Percentiles rank a stretch among this genome's conserved stretches.
Evolutionary conservation across 2,329 filamentous ascomycete genomes (phyloP).

Genomic region (Hypomyces perniciosus): DNA sequence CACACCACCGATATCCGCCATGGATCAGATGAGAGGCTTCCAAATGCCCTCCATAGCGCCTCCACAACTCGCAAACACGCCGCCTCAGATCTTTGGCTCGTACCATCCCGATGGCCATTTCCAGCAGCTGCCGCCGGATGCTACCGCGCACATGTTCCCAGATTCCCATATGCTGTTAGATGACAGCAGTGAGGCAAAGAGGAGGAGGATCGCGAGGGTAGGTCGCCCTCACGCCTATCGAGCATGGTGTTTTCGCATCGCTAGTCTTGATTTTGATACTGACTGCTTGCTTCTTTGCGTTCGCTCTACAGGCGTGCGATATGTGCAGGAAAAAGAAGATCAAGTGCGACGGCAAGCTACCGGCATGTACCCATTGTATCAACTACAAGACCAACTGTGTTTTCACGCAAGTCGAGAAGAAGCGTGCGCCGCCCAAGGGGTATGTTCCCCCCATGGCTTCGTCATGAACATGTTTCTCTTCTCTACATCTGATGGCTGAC

Average conservation of each 20-base stretch:
- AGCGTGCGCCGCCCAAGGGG: slow-evolving; percentile 95
- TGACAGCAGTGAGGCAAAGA: slow-evolving; percentile 75
- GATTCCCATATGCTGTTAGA: slow-evolving; percentile 53
- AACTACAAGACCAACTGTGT: slow-evolving; percentile 98
- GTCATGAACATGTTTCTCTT: slow-evolving; percentile 17
- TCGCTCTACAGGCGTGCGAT: slow-evolving; percentile 65
- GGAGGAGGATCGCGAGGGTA: slow-evolving; percentile 82
- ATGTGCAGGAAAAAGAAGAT: slow-evolving; percentile 98
- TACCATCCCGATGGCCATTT: slow-evolving; percentile 54
- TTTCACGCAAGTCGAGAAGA: slow-evolving; percentile 98
- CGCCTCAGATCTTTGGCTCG: slow-evolving; percentile 62
- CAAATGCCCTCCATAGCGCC: slow-evolving; percentile 51
- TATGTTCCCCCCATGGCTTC: slow-evolving; percentile 37
- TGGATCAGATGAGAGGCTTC: slow-evolving; percentile 47
- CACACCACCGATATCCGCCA: slow-evolving; percentile 11
- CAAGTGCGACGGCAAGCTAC: slow-evolving; percentile 95
- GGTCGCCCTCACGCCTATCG: slow-evolving; percentile 27
- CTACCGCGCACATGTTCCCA: slow-evolving; percentile 55
- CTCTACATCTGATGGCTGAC: too few species aligned
- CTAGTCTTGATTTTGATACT: background rate
- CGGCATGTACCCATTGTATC: slow-evolving; percentile 88
- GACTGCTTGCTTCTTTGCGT: background rate
- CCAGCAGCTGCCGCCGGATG: slow-evolving; percentile 48
- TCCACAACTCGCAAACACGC: slow-evolving; percentile 58
- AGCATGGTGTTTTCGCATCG: background rate